A percentile compares a stretch with the other conserved stretches of the same genome.
Evolutionary conservation across 768 basidiomycete species (phyloP).

Genomic region (Phaeotremella fagi): DNA sequence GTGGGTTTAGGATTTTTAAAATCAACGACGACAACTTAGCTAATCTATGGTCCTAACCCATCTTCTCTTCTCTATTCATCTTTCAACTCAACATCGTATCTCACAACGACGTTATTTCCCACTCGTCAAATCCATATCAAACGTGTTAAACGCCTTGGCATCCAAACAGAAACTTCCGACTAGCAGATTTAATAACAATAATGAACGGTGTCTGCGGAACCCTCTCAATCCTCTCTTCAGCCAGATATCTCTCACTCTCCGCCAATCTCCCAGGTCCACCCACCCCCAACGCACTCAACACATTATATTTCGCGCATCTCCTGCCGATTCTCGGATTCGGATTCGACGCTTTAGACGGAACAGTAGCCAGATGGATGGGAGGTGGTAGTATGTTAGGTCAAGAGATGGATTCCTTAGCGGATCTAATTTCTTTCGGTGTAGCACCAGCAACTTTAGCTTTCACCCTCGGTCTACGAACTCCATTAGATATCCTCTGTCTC

Average conservation of each 20-base stretch:
- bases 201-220: conserved; percentile 99
- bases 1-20: conserved; percentile 52
- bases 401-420: conserved; percentile 93
- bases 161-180: conserved; percentile 76
- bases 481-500: conserved; percentile 80
- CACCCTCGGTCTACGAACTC: conserved; percentile 80
- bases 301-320: conserved; percentile 68
- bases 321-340: conserved; percentile 89
- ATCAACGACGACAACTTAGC: too few species aligned
- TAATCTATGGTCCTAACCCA: too few species aligned
- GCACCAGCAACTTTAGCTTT: conserved; percentile 93
- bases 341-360: conserved; percentile 97
- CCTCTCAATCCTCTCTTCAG: conserved; percentile 89
- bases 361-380: conserved; percentile 95
- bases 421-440: conserved; percentile 96
- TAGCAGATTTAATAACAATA: conserved; percentile 96
- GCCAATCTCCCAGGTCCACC: conserved; percentile 87
- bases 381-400: conserved; percentile 94
- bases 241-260: conserved; percentile 74
- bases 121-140: too few species aligned
- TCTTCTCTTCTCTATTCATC: conserved; percentile 5
- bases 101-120: too few species aligned
- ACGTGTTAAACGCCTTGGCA: too few species aligned
- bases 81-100: background rate
- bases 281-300: conserved; percentile 76